Base-by-base conservation (phyloP, 305 asterid genomes). In the Fraxinus nigra region DNA sequence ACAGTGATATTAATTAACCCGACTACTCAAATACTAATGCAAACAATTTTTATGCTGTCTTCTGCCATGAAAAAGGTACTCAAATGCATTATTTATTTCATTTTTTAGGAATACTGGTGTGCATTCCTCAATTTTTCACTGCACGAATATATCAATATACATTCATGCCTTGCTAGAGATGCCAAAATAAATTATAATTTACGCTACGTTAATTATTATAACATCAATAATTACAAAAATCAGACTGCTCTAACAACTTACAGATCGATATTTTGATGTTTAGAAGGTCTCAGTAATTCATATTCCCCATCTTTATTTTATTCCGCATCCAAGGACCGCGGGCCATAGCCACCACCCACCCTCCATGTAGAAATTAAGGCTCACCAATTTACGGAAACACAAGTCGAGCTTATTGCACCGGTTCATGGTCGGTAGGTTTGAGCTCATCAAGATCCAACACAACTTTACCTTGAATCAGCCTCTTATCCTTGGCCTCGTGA, bases 401-500 rank as follows among this genome's bases (percentile, higher is more conserved):
- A 24, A 24, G 30, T 67, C 28, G n/a, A 74, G 73, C 32, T 67
- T 22, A 76, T 40, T 34, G 59, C 26, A n/a, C 59, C 28, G 54
- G 37, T 76, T 69, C 32, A 13, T 37, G 51, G 28, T 5, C 9
- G 1, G 69, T 51, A 7, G 20, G 79, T 59, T 43, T 59, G 63
- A 35, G 79, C 86, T 89, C 89, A 81, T 94, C 95, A 3, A 95
- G 14, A 82, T 91, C 94, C 43, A 95, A 89, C 82, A 94, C 99
- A 61, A 95, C 93, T 91, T 95, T 95, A 81, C 99, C 99, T 30
- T 89, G 87, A 81, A 93, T 79, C 59, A 77, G 83, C 82, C 97
- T 88, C 82, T 84, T 94, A 79, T 93, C 99, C 87, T 94, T 93
- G 72, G 93, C 93, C 81, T 87, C 92, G 11, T 95, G 99, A 38